Base-by-base conservation (phyloP, 345 rosid genomes). In the Eucalyptus albens region DNA sequence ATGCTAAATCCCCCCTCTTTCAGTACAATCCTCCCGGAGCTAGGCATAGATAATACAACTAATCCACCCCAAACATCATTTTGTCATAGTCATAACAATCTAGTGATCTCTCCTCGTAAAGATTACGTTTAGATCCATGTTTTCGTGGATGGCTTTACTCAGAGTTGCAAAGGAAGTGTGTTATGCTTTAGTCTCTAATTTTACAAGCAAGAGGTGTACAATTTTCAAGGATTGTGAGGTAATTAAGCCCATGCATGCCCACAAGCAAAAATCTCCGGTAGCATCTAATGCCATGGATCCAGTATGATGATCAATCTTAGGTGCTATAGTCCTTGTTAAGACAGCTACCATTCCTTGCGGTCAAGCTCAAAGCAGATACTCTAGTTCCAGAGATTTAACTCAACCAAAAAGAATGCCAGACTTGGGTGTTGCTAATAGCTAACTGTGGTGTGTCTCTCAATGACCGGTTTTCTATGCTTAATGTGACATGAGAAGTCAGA, bases 381-480 rank as follows among this genome's bases (percentile, higher is more conserved):
- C 72, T 0, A 62, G 33, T 62, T 72, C 26, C 82, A 72, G 1
- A 2, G 45, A 19, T 10, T 40, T 33, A 27, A 47, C 21, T 72
- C 42, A 90, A 42, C 81, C 29, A 87, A 33, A 19, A 42, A 55
- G 44, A 59, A 72, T 19, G 44, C 40, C 12, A 19, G 45, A 72
- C 82, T 72, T 72, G 82, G 26, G 82, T 33, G 44, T 17, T 33
- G 26, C 82, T 72, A 72, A 33, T 33, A 72, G 44, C 82, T 33
- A 8, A 72, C 21, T 72, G 14, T 72, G 8, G 13, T 33, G 21
- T 51, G 81, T 69, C 45, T 37, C 45, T 33, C 82, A 37, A 72
- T 5, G 15, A 3, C 27, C 0, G 2, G 3, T 24, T 37, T 6
- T 72, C 82, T 72, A 2, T 19, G 1, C 44, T 37, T 72, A 12